Base-by-base conservation (phyloP, 208 protist genomes). In the Crithidia sp. region DNA sequence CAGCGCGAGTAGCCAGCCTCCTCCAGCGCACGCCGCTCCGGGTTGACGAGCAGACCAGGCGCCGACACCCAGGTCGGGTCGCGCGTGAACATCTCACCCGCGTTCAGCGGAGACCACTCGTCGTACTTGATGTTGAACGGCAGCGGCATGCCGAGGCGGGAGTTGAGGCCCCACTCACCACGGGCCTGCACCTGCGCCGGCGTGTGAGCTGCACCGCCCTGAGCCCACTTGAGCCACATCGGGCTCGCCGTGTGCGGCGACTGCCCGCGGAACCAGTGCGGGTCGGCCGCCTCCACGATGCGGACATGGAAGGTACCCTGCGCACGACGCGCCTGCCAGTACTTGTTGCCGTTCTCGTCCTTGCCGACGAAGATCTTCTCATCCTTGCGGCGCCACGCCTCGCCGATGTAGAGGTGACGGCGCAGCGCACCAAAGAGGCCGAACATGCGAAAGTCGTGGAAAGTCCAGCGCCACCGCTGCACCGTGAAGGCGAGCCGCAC, bases 331-430 rank as follows among this genome's bases (percentile, higher is more conserved):
- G 81, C 69, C 57, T 90, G 55, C 92, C 92, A 97, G 70, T 88
- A 97, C 80, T 97, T 97, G 79, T 95, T 97, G 64, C 92, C 92
- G 78, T 93, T 93, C 63, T 97, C 92, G 62, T 97, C 92, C 75
- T 95, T 97, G 41, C 92, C 92, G 44, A 92, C 87, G 76, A 97
- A 97, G 77, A 97, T 97, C 79, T 94, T 94, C 78, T 97, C 92
- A 74, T 95, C 92, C 83, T 94, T 94, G 45, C 89, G 79, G 19
- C 92, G 86, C 90, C 92, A 97, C 3, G 83, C 37, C 76, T 97
- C 92, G 19, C 90, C 90, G 76, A 95, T 89, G 84, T 97, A 97
- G 71, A 89, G 86, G 77, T 95, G 90, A 67, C 82, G 82, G 49
- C 74, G 57, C 7, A 97, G 12, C 8, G 88, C 84, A n/a, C 87